Conservation (phyloP, 1,284 basidiomycete genomes). For the Pyrrhoderma noxium region DNA sequence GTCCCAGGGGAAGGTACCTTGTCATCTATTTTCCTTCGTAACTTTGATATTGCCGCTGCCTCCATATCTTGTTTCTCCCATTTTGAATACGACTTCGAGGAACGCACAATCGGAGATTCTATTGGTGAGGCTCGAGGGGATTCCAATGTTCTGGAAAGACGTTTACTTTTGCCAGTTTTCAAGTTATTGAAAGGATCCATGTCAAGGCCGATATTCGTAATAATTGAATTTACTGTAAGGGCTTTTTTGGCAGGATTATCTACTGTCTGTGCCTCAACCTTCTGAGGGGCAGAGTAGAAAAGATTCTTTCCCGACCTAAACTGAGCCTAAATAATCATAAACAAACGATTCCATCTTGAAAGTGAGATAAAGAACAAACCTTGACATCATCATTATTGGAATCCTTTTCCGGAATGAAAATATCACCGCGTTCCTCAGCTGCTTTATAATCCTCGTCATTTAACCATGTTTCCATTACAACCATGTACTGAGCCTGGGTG, state of each 20-base stretch:
- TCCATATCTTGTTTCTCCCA: conserved; percentile 80
- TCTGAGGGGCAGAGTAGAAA: conserved; percentile 37
- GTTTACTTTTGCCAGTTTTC: conserved; percentile 26
- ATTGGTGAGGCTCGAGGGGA: conserved; percentile 28
- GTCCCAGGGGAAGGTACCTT: conserved; percentile 20
- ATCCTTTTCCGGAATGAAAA: conserved; percentile 46
- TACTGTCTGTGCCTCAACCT: too few species aligned
- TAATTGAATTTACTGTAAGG: conserved; percentile 37
- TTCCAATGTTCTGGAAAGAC: conserved; percentile 32
- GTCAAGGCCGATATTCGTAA: conserved; percentile 33
- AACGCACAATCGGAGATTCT: conserved; percentile 47
- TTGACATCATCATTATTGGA: conserved; percentile 25
- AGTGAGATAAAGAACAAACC: conserved; percentile 19
- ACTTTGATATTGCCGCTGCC: conserved; percentile 63
- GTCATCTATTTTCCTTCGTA: conserved; percentile 43
- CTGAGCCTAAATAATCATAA: conserved; percentile 23
- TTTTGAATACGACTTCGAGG: conserved; percentile 54
- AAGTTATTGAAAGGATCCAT: conserved; percentile 33
- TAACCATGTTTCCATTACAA: conserved; percentile 69
- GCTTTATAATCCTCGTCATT: conserved; percentile 63
- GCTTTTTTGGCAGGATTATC: conserved; percentile 28
- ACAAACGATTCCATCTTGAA: neutral
- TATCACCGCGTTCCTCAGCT: conserved; percentile 50
- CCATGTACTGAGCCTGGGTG: conserved; percentile 52
- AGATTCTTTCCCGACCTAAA: conserved; percentile 38